Conservation (phyloP, 1,284 basidiomycete species). For the Athelia psychrophila region DNA sequence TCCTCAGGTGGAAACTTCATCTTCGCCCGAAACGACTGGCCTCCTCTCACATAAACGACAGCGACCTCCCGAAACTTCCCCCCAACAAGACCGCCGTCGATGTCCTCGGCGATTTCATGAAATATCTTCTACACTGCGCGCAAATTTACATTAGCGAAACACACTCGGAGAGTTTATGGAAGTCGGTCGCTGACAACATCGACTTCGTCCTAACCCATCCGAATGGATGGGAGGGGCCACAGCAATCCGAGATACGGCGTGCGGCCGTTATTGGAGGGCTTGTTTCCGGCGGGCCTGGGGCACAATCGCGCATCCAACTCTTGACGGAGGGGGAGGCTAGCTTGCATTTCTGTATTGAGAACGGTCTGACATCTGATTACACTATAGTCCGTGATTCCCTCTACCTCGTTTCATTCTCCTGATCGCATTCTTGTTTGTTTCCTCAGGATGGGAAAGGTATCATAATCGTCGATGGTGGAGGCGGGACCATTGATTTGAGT, state of each 20-base stretch:
- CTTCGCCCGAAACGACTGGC: constrained; percentile 4
- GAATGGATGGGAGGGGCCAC: constrained; percentile 40
- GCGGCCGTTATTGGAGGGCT: constrained; percentile 34
- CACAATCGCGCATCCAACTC: constrained; percentile 38
- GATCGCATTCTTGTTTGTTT: not conserved
- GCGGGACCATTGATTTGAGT: constrained; percentile 43
- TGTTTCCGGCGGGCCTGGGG: constrained; percentile 28
- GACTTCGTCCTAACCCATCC: constrained; percentile 31
- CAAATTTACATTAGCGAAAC: constrained; percentile 19
- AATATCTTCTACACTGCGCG: constrained; percentile 17
- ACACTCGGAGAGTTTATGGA: constrained; percentile 14
- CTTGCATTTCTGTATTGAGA: constrained; percentile 42
- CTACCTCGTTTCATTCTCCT: not conserved
- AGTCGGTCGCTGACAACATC: constrained; percentile 11
- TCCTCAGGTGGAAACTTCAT: constrained; percentile 14
- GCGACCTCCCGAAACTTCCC: not conserved
- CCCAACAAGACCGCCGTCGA: not conserved
- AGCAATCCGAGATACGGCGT: constrained; percentile 33
- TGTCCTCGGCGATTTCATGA: constrained; percentile 12
- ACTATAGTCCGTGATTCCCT: constrained; percentile 29
- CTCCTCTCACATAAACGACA: not conserved
- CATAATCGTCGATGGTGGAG: constrained; percentile 48
- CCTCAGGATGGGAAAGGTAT: constrained; percentile 33
- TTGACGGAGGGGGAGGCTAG: constrained; percentile 52
- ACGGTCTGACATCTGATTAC: constrained; percentile 32